phyloP scores from a whole-genome alignment of 208 protist species.

The Leishmania mexicana region DNA sequence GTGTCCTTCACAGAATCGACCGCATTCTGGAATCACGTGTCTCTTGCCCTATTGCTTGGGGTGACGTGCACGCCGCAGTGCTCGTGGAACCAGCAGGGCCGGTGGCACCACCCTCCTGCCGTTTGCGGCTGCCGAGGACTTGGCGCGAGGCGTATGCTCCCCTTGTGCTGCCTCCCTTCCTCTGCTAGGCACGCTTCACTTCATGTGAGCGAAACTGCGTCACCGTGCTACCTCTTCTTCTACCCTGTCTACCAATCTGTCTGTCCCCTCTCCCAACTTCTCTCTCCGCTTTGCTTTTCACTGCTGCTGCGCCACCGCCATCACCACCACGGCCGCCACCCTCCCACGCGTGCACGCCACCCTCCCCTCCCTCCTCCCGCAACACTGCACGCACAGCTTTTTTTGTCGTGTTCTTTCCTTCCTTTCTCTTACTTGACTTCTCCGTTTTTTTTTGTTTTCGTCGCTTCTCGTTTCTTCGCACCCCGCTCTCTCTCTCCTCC shows the following conservation, averaged over 20 bases:
- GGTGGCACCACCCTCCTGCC: background rate
- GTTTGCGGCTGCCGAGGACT: background rate
- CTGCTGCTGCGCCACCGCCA: background rate
- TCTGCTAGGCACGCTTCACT: background rate
- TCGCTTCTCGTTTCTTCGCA: background rate
- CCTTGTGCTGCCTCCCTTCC: background rate
- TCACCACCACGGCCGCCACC: no score
- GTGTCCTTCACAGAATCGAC: background rate
- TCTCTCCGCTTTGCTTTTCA: background rate
- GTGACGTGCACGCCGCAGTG: background rate
- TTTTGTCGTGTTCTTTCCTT: conserved; percentile 4
- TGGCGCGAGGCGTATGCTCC: background rate
- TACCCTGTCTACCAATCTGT: background rate
- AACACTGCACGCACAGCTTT: background rate
- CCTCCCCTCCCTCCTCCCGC: background rate
- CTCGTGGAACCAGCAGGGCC: background rate
- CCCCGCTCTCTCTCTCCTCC: background rate
- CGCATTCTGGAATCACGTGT: background rate
- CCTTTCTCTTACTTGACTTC: conserved; percentile 6
- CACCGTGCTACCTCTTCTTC: background rate
- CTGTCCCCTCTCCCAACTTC: background rate
- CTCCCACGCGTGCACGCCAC: no score
- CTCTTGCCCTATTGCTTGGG: background rate
- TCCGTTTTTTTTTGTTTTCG: background rate
- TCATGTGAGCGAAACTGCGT: background rate